A percentile compares a stretch with the other conserved stretches of the same genome.
phyloP scores from a whole-genome alignment of 2,329 filamentous ascomycete genomes.

The Calonectria pauciramosa region DNA sequence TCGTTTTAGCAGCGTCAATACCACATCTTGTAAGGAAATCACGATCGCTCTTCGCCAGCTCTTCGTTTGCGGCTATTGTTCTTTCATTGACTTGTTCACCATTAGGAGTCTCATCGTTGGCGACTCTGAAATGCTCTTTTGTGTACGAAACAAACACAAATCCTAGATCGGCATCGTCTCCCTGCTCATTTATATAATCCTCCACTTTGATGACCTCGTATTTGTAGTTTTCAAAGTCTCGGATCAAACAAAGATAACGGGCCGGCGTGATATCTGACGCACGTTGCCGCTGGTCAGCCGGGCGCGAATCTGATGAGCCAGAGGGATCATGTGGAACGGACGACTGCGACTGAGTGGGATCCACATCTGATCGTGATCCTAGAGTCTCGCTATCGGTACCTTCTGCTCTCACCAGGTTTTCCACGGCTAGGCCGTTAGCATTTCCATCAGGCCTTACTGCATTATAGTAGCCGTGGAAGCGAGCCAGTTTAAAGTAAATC shows the following conservation, averaged over 20 bases:
- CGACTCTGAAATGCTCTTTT: conserved; percentile 52
- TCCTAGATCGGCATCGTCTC: conserved; percentile 41
- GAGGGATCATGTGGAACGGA: neutral
- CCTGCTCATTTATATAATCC: conserved; percentile 39
- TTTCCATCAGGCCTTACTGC: neutral
- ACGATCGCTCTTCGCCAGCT: conserved; percentile 41
- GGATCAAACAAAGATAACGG: conserved; percentile 43
- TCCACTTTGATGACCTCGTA: conserved; percentile 43
- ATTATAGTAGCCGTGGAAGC: neutral
- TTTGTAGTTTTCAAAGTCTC: conserved; percentile 24
- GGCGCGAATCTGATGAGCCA: neutral
- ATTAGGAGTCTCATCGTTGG: conserved; percentile 38
- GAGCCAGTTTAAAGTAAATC: neutral
- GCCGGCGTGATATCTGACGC: neutral
- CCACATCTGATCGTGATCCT: neutral
- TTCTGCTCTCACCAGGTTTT: neutral
- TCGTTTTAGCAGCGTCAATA: conserved; percentile 53
- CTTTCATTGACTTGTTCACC: conserved; percentile 30
- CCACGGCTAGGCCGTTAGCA: neutral
- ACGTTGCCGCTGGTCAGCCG: neutral
- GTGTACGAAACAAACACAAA: conserved; percentile 60
- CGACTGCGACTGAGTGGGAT: neutral
- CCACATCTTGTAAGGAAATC: conserved; percentile 51
- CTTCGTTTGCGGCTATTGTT: conserved; percentile 31
- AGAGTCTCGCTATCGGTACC: neutral